Evolutionary conservation across 106 monocot genomes (phyloP).

Genomic region (Dioscorea alata): DNA sequence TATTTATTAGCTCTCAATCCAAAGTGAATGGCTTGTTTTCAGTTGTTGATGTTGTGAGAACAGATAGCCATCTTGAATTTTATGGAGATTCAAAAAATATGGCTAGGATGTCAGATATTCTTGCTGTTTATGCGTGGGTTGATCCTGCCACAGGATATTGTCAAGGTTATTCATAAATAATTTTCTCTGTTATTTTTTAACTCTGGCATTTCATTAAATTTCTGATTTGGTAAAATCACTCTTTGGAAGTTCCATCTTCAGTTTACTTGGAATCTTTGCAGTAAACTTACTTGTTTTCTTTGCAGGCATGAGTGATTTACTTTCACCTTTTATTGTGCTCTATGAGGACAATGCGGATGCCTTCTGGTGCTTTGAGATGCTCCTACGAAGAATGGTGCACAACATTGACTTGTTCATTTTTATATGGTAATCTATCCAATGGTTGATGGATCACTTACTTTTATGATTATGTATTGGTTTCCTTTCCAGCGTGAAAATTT

Average conservation of each 20-base stretch:
- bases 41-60: conserved; percentile 99
- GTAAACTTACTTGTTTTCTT: not conserved
- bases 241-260: not conserved
- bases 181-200: not conserved
- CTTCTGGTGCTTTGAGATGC: conserved; percentile 99
- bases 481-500: conserved; percentile 87
- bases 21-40: conserved; percentile 16
- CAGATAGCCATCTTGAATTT: conserved; percentile 94
- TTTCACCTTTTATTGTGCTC: conserved; percentile 96
- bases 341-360: conserved; percentile 99
- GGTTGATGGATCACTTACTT: too few species aligned
- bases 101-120: conserved; percentile 99
- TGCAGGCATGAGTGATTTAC: conserved; percentile 98
- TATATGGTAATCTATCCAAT: too few species aligned
- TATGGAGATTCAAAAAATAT: conserved; percentile 96
- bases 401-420: not conserved
- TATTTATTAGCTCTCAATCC: not conserved
- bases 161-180: conserved; percentile 49
- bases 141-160: conserved; percentile 99
- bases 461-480: not conserved
- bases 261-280: not conserved
- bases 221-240: not conserved
- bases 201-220: not conserved
- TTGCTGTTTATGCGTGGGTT: conserved; percentile 99
- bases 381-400: conserved; percentile 87